Base-by-base conservation (phyloP, 2,329 filamentous ascomycete species). In the Mycosphaerella arachidis region DNA sequence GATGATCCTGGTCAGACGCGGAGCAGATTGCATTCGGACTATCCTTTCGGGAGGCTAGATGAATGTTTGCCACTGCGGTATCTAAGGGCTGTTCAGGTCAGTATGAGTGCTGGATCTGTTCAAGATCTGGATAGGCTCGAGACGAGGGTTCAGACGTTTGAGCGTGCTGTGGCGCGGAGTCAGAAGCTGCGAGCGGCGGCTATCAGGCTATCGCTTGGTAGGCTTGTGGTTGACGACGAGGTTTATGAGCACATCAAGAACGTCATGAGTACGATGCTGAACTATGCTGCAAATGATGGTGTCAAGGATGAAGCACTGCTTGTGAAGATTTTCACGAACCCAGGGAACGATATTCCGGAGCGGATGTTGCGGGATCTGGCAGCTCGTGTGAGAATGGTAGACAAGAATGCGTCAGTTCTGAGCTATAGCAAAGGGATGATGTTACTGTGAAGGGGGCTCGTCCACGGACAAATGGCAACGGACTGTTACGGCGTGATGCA, bases 21-120 rank as follows among this genome's bases (percentile, higher is more conserved):
- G 20, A 55, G 45, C 35, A 52, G 57, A 12, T 43, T 59, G 24
- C 51, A 54, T 27, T 59, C 57, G 7, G 57, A 59, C 29, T 59
- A 59, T 48, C 57, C 57, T 1, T 46, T 59, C 24, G 57, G 57
- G 12, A 13, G 50, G 20, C 30, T 52, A 10, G 16, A 31, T 20
- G 27, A 29, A 13, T 52, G 50, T 35, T 16, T 31, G 50, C 50
- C 50, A 16, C 24, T 52, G 50, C 27, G n/a, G n/a, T 52, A 31
- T 52, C 50, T 52, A 6, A 12, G 50, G 6, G 16, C 10, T 16
- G 30, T 35, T 10, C n/a, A 31, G 10, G 9, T 52, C 12, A 31
- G 24, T 31, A 6, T 52, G 27, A 52, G 50, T 33, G 50, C 50
- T 33, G 50, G 50, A 13, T 52, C 50, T 16, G n/a, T 35, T 13